Percentiles rank a stretch among this genome's conserved stretches.
These are phyloP conservation scores for Boletus rubescentipes DNA, from an alignment of 768 basidiomycete genomes.

Conservation along the genomic window DNA sequence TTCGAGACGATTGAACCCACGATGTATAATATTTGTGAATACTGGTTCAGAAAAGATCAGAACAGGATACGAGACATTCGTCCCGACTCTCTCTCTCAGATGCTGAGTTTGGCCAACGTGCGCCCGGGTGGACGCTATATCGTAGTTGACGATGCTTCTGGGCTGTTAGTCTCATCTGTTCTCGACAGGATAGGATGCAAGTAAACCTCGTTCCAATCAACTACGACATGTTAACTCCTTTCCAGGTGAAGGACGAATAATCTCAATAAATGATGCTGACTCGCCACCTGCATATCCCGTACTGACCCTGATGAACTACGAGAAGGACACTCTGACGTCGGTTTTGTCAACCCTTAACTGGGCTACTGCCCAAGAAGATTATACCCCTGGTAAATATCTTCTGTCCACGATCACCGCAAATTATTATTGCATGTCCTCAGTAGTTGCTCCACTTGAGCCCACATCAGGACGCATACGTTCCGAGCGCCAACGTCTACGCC, in stretches of 20 bases:
- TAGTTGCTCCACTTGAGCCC: constrained; percentile 59
- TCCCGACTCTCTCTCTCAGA: constrained; percentile 84
- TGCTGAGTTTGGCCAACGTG: constrained; percentile 80
- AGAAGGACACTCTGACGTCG: constrained; percentile 47
- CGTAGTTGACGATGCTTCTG: constrained; percentile 90
- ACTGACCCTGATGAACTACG: constrained; percentile 83
- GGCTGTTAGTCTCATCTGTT: constrained; percentile 80
- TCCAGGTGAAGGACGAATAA: constrained; percentile 73
- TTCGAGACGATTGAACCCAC: constrained; percentile 90
- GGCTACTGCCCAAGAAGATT: constrained; percentile 81
- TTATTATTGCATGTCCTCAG: constrained; percentile 33
- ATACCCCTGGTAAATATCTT: constrained; percentile 55
- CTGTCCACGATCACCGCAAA: background rate
- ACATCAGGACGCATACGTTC: constrained; percentile 60
- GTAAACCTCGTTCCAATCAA: constrained; percentile 11
- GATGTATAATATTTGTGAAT: constrained; percentile 81
- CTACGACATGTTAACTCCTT: background rate
- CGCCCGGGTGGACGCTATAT: constrained; percentile 85
- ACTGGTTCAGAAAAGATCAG: constrained; percentile 86
- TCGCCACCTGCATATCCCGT: constrained; percentile 91
- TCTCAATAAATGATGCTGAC: constrained; percentile 86
- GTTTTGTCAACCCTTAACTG: constrained; percentile 80
- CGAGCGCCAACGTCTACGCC: constrained; percentile 66
- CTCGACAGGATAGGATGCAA: constrained; percentile 85
- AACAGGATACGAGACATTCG: constrained; percentile 80